These are phyloP conservation scores for Ustilago nuda DNA, from an alignment of 1,284 basidiomycete species.

Conservation along the genomic window DNA sequence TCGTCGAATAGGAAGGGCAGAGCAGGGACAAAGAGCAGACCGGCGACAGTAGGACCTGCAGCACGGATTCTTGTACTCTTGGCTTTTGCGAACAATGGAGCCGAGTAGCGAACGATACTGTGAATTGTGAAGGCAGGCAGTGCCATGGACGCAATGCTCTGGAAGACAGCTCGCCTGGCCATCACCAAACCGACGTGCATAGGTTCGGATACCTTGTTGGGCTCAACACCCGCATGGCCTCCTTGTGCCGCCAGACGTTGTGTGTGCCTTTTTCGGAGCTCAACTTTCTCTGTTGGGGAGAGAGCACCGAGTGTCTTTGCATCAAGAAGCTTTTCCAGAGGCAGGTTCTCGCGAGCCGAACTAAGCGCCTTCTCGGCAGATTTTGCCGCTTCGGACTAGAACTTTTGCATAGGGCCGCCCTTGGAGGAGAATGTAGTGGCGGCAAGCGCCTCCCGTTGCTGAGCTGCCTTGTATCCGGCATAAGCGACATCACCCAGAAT, in stretches of 20 bases:
- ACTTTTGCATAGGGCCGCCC: conserved; percentile 20
- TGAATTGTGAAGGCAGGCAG: conserved; percentile 67
- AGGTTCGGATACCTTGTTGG: conserved; percentile 33
- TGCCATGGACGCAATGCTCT: conserved; percentile 64
- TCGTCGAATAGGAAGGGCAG: conserved; percentile 63
- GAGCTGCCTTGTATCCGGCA: conserved; percentile 78
- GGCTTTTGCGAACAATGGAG: conserved; percentile 78
- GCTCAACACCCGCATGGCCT: conserved; percentile 39
- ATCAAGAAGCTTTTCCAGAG: conserved; percentile 45
- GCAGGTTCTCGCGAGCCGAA: conserved; percentile 25
- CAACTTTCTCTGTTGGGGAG: conserved; percentile 50
- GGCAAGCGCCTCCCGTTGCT: conserved; percentile 42
- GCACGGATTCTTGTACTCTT: conserved; percentile 76
- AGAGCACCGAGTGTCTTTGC: conserved; percentile 35
- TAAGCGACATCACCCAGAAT: conserved; percentile 84
- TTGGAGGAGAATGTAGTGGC: conserved; percentile 30
- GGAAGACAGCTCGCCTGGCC: conserved; percentile 63
- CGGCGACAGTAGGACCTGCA: conserved; percentile 85
- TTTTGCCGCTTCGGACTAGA: conserved; percentile 44
- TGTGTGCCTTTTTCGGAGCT: conserved; percentile 46
- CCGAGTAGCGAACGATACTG: conserved; percentile 74
- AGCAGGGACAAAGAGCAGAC: conserved; percentile 70
- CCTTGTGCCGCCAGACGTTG: conserved; percentile 38
- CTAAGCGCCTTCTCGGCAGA: conserved; percentile 35
- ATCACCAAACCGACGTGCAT: conserved; percentile 56